A percentile compares a stretch with the other conserved stretches of the same genome.
Evolutionary conservation across 495 filamentous ascomycete genomes (phyloP).

Genomic region (Trichocladium antarcticum): DNA sequence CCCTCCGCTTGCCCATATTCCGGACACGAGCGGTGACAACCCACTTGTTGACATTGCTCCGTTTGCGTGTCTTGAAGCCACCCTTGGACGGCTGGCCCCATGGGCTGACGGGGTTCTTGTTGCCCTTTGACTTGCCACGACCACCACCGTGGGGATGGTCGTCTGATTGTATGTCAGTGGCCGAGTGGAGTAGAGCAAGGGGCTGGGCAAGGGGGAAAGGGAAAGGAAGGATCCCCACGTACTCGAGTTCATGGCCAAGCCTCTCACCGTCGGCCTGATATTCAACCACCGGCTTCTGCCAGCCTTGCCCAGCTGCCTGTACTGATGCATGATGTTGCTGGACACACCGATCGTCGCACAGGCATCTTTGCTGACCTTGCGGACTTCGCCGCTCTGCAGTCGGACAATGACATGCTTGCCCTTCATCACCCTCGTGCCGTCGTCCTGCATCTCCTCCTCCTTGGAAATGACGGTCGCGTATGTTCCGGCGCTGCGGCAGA

Average conservation of each 20-base stretch:
- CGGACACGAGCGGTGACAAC: constrained; percentile 63
- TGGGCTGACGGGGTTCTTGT: constrained; percentile 81
- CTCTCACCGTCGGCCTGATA: constrained; percentile 86
- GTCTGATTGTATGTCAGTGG: constrained; percentile 32
- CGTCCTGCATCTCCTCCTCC: constrained; percentile 55
- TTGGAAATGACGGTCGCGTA: constrained; percentile 78
- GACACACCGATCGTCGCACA: constrained; percentile 88
- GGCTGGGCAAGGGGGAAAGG: background rate
- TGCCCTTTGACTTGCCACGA: constrained; percentile 97
- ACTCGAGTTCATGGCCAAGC: constrained; percentile 95
- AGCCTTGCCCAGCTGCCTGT: constrained; percentile 85
- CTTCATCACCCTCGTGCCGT: constrained; percentile 41
- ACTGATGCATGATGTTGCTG: constrained; percentile 85
- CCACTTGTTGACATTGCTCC: constrained; percentile 64
- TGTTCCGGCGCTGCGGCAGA: constrained; percentile 89
- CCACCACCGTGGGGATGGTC: constrained; percentile 99
- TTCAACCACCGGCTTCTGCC: constrained; percentile 85
- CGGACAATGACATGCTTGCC: constrained; percentile 64
- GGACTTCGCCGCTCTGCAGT: constrained; percentile 83
- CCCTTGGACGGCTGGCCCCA: constrained; percentile 94
- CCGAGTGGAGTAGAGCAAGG: background rate
- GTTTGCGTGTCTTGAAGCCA: constrained; percentile 85
- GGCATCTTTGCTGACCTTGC: constrained; percentile 78
- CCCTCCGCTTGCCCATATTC: constrained; percentile 62
- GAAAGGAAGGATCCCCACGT: constrained; percentile 20